Percentiles rank a stretch among this genome's conserved stretches.
phyloP scores from a whole-genome alignment of 352 stramenopile genomes.

The Globisporangium parvum region DNA sequence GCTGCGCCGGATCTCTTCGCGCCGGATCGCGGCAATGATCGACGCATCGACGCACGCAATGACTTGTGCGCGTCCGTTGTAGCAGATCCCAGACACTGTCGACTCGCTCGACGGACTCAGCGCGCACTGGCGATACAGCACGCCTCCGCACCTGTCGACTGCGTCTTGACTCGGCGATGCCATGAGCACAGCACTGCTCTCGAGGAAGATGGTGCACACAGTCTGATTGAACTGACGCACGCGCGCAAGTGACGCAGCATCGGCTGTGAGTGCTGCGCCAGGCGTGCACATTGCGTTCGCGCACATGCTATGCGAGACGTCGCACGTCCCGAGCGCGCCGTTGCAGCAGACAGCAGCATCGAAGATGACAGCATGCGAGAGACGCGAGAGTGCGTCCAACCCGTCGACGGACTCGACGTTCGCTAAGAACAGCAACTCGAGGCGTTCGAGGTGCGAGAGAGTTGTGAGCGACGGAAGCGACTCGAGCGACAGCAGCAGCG shows the following conservation, averaged over 20 bases:
- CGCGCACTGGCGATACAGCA: slow-evolving; percentile 3
- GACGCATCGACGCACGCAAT: slow-evolving; percentile 1
- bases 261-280: neutral
- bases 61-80: slow-evolving; percentile 3
- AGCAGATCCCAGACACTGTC: slow-evolving; percentile 1
- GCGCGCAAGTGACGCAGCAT: neutral
- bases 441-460: neutral
- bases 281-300: neutral
- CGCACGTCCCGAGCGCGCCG: neutral
- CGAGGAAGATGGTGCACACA: neutral
- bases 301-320: neutral
- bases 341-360: slow-evolving; percentile 1
- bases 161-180: neutral
- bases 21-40: neutral
- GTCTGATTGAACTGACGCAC: neutral
- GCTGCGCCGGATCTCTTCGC: slow-evolving; percentile 4
- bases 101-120: no score
- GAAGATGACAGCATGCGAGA: neutral
- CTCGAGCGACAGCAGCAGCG: slow-evolving; percentile 11
- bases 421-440: slow-evolving; percentile 17
- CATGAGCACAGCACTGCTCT: neutral
- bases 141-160: slow-evolving; percentile 2
- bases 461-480: slow-evolving; percentile 20
- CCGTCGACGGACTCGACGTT: slow-evolving; percentile 14
- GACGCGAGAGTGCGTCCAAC: neutral